Percentiles rank a stretch among this genome's conserved stretches.
Evolutionary conservation across 2,329 filamentous ascomycete species (phyloP).

Genomic region (Paraphoma sp.): DNA sequence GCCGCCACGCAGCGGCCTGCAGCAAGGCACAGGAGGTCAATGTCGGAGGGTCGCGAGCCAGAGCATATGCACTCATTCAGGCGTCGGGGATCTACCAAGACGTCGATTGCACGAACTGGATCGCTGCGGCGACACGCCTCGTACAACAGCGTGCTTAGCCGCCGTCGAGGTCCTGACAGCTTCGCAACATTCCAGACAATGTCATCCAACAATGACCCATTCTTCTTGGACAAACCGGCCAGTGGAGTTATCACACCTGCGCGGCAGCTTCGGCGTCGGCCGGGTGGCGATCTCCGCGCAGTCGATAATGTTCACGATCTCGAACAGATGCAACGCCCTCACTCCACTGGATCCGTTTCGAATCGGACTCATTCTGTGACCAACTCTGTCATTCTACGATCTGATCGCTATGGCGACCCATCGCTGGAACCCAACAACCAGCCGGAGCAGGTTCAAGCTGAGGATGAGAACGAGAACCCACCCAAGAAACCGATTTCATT

Average conservation of each 20-base stretch:
- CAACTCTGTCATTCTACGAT: conserved; percentile 46
- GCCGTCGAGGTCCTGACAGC: conserved; percentile 62
- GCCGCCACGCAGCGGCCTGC: conserved; percentile 24
- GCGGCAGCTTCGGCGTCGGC: conserved; percentile 54
- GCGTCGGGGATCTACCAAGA: conserved; percentile 39
- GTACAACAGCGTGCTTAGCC: conserved; percentile 63
- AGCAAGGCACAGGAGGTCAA: conserved; percentile 30
- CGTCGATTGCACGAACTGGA: conserved; percentile 31
- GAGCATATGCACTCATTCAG: conserved; percentile 45
- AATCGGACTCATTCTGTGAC: conserved; percentile 51
- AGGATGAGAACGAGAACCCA: conserved; percentile 9
- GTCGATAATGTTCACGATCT: conserved; percentile 56
- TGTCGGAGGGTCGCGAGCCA: conserved; percentile 39
- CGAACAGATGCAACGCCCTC: conserved; percentile 48
- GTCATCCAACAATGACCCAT: conserved; percentile 51
- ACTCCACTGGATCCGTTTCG: conserved; percentile 58
- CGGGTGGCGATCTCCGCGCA: conserved; percentile 57
- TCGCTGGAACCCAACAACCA: conserved; percentile 13
- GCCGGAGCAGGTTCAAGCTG: conserved; percentile 11
- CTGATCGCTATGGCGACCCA: conserved; percentile 35
- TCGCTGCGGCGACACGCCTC: conserved; percentile 66
- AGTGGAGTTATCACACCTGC: conserved; percentile 28
- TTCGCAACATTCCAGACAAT: conserved; percentile 61
- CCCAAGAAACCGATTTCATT: conserved; percentile 48
- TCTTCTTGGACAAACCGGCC: conserved; percentile 43